These are phyloP conservation scores for Euphorbia pulcherrima DNA, from an alignment of 345 rosid species.

Conservation along the genomic window DNA sequence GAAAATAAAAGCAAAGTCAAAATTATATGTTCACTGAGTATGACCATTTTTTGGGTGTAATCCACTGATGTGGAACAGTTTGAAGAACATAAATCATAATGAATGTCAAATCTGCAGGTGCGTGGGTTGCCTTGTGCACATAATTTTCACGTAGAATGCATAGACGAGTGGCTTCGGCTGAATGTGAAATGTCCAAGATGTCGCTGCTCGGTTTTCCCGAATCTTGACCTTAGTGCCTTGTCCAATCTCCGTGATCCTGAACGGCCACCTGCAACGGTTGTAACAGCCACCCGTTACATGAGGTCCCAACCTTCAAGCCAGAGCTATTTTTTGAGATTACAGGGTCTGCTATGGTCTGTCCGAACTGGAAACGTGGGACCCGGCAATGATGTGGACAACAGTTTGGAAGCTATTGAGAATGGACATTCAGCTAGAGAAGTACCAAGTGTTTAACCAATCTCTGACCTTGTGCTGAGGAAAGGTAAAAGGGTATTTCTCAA, in stretches of 20 bases:
- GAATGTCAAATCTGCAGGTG: conserved; percentile 54
- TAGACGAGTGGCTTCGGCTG: conserved; percentile 90
- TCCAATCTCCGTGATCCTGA: conserved; percentile 75
- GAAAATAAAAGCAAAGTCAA: not conserved
- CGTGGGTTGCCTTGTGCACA: conserved; percentile 99
- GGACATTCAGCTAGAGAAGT: conserved; percentile 11
- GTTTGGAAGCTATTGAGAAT: conserved; percentile 40
- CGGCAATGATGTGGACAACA: conserved; percentile 24
- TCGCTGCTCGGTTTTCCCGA: conserved; percentile 90
- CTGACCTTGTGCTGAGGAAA: conserved; percentile 5
- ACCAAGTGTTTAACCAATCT: not conserved
- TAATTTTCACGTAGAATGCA: conserved; percentile 95
- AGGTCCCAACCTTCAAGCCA: conserved; percentile 68
- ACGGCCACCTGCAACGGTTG: conserved; percentile 39
- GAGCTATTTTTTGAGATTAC: conserved; percentile 72
- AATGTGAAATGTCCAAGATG: conserved; percentile 97
- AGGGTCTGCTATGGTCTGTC: conserved; percentile 54
- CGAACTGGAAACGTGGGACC: conserved; percentile 41
- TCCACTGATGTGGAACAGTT: not conserved
- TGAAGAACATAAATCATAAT: not conserved
- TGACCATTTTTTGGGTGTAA: not conserved
- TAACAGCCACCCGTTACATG: conserved; percentile 41
- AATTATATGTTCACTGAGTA: not conserved
- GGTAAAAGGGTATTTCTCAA: not conserved
- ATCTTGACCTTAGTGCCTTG: conserved; percentile 91